Base-by-base conservation (phyloP, 768 basidiomycete species). In the Russula dissimulans region DNA sequence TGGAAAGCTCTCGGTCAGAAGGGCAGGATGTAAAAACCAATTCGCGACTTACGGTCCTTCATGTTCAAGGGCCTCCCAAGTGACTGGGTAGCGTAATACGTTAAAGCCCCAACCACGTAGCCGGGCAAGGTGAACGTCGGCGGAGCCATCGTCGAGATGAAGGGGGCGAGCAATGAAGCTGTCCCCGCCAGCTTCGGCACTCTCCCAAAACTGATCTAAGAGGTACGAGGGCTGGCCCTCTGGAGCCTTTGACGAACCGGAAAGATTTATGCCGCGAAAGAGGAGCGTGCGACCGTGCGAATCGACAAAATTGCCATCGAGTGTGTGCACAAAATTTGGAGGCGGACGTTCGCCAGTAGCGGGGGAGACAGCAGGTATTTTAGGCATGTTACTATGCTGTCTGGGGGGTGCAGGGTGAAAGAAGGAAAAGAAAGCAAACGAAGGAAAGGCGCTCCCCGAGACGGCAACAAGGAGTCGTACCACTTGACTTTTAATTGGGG, bases 21-120 rank as follows among this genome's bases (percentile, higher is more conserved):
- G 34, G 7, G 1, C 12, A 18, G 22, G 29, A 1, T 14, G 0
- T 5, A 42, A 54, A 41, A 17, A 17, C 38, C 9, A 38, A 32
- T 2, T 34, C 29, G 18, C 2, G 42, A 87, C 95, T 83, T 71
- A 97, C 93, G 97, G 97, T 71, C 94, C 95, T 59, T 80, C 85
- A 70, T 92, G 93, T 72, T 98, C 97, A 15, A 99, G 72, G 0
- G 91, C 80, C 69, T 99, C 97, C 97, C 97, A 99, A 1, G 90
- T 86, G n/a, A 97, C 79, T 80, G 72, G 85, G 84, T 74, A 91
- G 44, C 86, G 76, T 17, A 98, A 73, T 69, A 87, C 76, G 67
- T 92, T 97, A 74, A 93, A 98, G 0, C 97, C 97, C 95, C 95
- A 99, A 0, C 87, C 88, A 61, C 80, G 79, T 32, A 99, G 74